Conservation (phyloP, 2,329 filamentous ascomycete species). For the Ophiocordyceps camponoti-leonardi region DNA sequence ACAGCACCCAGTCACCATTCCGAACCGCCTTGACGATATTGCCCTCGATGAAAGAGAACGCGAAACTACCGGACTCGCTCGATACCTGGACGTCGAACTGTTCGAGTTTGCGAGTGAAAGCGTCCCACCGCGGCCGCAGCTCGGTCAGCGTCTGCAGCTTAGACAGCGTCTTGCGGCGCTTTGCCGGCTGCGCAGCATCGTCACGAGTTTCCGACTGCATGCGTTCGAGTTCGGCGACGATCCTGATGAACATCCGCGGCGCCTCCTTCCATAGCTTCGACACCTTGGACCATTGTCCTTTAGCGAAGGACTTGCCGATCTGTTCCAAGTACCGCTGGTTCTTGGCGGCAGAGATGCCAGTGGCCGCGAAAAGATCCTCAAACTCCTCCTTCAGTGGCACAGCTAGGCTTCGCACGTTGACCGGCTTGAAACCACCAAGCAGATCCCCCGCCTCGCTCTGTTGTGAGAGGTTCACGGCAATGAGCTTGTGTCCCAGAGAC, state of each 20-base stretch:
- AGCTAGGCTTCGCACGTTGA: constrained; percentile 75
- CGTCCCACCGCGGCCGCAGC: constrained; percentile 55
- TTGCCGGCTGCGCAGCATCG: constrained; percentile 41
- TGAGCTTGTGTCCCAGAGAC: constrained; percentile 68
- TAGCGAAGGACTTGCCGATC: constrained; percentile 61
- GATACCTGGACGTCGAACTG: constrained; percentile 69
- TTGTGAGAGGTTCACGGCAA: constrained; percentile 90
- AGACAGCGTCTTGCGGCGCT: constrained; percentile 47
- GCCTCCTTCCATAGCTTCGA: constrained; percentile 80
- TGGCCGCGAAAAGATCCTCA: constrained; percentile 71
- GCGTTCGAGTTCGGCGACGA: constrained; percentile 37
- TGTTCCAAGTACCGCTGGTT: constrained; percentile 77
- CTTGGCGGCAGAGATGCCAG: constrained; percentile 68
- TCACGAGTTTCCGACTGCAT: constrained; percentile 18
- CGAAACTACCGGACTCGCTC: constrained; percentile 57
- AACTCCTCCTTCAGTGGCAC: constrained; percentile 90
- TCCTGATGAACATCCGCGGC: constrained; percentile 67
- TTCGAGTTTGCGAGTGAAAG: constrained; percentile 56
- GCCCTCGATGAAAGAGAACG: constrained; percentile 91
- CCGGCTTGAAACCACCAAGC: constrained; percentile 88
- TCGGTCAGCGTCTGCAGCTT: constrained; percentile 47
- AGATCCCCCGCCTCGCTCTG: constrained; percentile 96
- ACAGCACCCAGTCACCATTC: constrained; percentile 90
- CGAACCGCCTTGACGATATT: constrained; percentile 91
- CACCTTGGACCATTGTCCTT: constrained; percentile 73